phyloP scores from a whole-genome alignment of 192 early-diverging fungal species.

The Podila minutissima region DNA sequence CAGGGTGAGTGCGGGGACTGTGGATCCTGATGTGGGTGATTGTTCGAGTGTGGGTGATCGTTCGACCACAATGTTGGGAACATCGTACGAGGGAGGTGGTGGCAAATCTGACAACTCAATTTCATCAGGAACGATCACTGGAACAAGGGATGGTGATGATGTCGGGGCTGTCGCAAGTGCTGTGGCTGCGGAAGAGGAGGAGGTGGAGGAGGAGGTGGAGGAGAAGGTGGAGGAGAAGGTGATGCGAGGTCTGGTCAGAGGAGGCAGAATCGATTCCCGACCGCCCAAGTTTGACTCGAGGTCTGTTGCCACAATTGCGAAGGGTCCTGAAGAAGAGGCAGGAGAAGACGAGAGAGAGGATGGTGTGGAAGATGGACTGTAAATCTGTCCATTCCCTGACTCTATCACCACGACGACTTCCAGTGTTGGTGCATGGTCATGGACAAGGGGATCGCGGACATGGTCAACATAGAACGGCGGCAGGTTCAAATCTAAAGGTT shows the following conservation, averaged over 20 bases:
- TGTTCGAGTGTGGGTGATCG: neutral
- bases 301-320: too few relatives aligned
- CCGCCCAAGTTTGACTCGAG: too few relatives aligned
- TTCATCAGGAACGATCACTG: too few relatives aligned
- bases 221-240: too few relatives aligned
- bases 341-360: neutral
- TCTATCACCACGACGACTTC: neutral
- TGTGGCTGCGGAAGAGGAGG: too few relatives aligned
- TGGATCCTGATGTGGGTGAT: neutral
- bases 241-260: too few relatives aligned
- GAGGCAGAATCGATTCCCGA: too few relatives aligned
- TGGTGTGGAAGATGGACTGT: neutral
- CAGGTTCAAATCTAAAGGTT: constrained; percentile 11
- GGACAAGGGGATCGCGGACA: constrained; percentile 20
- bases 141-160: too few relatives aligned
- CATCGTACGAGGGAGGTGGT: constrained; percentile 10
- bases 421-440: constrained; percentile 5
- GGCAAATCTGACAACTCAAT: constrained; percentile 1
- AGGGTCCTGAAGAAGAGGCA: too few relatives aligned
- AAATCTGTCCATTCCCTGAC: neutral
- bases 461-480: constrained; percentile 31
- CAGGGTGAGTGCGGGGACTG: too few relatives aligned
- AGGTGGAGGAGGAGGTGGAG: too few relatives aligned
- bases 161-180: too few relatives aligned
- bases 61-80: neutral